A percentile compares a stretch with the other conserved stretches of the same genome.
phyloP scores from a whole-genome alignment of 805 yeast genomes.

The Zygoascus flipseniorum region DNA sequence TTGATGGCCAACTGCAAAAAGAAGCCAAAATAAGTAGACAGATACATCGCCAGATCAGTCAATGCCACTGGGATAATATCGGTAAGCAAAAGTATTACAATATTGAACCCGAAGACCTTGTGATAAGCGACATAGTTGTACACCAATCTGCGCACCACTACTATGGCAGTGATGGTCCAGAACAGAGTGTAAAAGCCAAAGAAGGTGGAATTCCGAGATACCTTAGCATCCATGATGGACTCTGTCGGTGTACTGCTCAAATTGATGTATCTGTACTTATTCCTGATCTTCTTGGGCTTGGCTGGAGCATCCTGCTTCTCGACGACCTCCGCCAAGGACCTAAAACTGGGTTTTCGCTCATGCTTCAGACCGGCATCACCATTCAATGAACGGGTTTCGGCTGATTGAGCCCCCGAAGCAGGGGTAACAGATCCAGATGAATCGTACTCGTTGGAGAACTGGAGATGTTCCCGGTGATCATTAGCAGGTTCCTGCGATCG shows the following conservation, averaged over 20 bases:
- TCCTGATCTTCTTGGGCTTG: not conserved
- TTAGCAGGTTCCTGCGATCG: not conserved
- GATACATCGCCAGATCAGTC: conserved; percentile 69
- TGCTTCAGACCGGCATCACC: not conserved
- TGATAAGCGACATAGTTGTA: conserved; percentile 44
- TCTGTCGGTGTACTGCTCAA: conserved; percentile 17
- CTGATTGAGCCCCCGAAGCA: not conserved
- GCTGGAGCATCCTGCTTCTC: not conserved
- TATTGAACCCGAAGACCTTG: conserved; percentile 40
- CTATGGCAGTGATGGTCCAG: conserved; percentile 24
- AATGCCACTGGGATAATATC: conserved; percentile 62
- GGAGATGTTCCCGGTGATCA: conserved; percentile 1
- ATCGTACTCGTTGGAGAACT: conserved; percentile 10
- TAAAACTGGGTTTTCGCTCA: not conserved
- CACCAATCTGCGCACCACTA: conserved; percentile 37
- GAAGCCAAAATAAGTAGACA: conserved; percentile 52
- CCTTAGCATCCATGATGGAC: conserved; percentile 24
- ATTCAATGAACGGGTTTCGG: not conserved
- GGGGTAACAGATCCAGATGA: conserved; percentile 12
- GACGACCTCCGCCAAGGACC: not conserved
- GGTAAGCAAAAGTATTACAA: conserved; percentile 47
- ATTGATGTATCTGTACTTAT: conserved; percentile 15
- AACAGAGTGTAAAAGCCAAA: conserved; percentile 70
- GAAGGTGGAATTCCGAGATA: conserved; percentile 33
- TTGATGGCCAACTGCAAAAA: conserved; percentile 49